phyloP scores from a whole-genome alignment of 495 filamentous ascomycete species.

The Trichoderma reesei region DNA sequence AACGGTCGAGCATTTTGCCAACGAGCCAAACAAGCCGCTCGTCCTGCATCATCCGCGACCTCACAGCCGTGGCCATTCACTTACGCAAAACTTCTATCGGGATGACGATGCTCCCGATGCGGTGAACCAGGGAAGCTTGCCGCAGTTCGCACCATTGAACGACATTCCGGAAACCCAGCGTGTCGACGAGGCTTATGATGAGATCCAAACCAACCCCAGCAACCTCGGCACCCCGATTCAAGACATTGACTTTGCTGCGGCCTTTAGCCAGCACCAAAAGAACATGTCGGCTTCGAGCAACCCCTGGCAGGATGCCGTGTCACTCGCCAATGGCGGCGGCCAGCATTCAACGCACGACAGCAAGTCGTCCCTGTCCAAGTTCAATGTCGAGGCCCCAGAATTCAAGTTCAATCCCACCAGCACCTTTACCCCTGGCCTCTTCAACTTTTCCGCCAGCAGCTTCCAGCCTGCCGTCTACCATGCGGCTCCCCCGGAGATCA shows the following conservation, averaged over 20 bases:
- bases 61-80: slow-evolving; percentile 48
- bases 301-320: slow-evolving; percentile 39
- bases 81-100: slow-evolving; percentile 45
- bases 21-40: slow-evolving; percentile 33
- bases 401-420: slow-evolving; percentile 70
- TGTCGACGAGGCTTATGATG: slow-evolving; percentile 44
- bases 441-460: slow-evolving; percentile 41
- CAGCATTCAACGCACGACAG: slow-evolving; percentile 44
- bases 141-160: slow-evolving; percentile 20
- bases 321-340: slow-evolving; percentile 20
- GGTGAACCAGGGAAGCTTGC: slow-evolving; percentile 27
- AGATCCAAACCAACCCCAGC: slow-evolving; percentile 70
- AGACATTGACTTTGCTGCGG: slow-evolving; percentile 29
- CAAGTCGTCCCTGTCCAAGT: slow-evolving; percentile 55
- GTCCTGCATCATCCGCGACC: slow-evolving; percentile 52
- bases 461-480: slow-evolving; percentile 43
- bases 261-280: slow-evolving; percentile 27
- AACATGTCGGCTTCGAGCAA: slow-evolving; percentile 38
- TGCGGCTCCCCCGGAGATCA: slow-evolving; percentile 10
- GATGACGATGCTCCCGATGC: slow-evolving; percentile 25
- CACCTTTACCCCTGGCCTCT: slow-evolving; percentile 49
- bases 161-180: slow-evolving; percentile 20
- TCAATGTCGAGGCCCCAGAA: slow-evolving; percentile 81
- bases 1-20: slow-evolving; percentile 29
- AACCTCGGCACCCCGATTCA: slow-evolving; percentile 53